Conservation (phyloP, 176 grass and related monocot genomes). For the Hordeum vulgare region DNA sequence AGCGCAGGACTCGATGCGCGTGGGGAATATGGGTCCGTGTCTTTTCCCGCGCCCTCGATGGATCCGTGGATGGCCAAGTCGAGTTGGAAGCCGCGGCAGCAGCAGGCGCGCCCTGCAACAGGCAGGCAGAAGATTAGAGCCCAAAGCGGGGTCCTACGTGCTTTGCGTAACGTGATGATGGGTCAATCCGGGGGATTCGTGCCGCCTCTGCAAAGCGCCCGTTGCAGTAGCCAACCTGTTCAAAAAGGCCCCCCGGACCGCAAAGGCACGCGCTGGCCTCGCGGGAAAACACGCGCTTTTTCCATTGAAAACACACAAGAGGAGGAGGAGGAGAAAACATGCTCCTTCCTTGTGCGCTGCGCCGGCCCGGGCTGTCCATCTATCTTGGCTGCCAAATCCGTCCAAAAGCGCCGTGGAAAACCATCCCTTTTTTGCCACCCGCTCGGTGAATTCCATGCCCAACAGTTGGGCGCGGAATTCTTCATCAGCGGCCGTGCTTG, state of each 20-base stretch:
- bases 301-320: too few relatives aligned
- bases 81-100: not conserved
- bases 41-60: conserved; percentile 6
- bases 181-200: conserved; percentile 25
- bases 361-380: too few relatives aligned
- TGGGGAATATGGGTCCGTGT: conserved; percentile 23
- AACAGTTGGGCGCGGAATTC: not conserved
- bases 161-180: conserved; percentile 6
- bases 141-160: not conserved
- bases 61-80: not conserved
- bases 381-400: not conserved
- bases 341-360: too few relatives aligned
- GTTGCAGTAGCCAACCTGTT: not conserved
- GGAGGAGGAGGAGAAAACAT: too few relatives aligned
- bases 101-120: not conserved
- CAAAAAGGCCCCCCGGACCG: not conserved
- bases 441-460: not conserved
- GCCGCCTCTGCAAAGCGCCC: not conserved
- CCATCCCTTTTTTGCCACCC: not conserved
- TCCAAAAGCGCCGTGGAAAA: not conserved
- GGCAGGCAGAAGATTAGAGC: conserved; percentile 3
- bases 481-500: too few relatives aligned
- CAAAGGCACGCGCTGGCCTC: not conserved
- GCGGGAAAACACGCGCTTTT: too few relatives aligned
- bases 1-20: conserved; percentile 21